Base-by-base conservation (phyloP, 805 yeast species). In the Yarrowia alimentaria region DNA sequence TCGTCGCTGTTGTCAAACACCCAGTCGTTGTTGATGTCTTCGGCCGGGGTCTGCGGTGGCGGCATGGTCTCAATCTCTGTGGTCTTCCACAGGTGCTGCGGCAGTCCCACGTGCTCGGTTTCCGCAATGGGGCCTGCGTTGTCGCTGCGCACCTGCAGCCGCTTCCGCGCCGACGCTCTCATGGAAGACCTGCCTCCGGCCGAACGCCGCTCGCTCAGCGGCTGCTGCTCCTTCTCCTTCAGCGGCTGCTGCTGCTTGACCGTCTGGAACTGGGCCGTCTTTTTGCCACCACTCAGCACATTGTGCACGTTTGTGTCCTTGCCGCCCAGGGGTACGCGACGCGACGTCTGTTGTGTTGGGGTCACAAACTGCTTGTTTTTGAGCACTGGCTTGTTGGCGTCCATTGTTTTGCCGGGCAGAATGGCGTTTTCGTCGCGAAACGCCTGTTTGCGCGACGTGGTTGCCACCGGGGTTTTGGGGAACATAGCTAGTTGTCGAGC, bases 391-490 rank as follows among this genome's bases (percentile, higher is more conserved):
- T 10, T 22, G 25, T 10, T 22, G 10, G 25, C 25, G 10, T 22
- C 25, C 25, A 22, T 22, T 10, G 25, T 8, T 14, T 38, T 38
- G 8, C 47, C 47, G 2, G 47, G 47, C 13, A 38, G 19, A 11
- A 38, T 13, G 32, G 47, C 47, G 19, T 38, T 38, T 13, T 38
- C 47, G 25, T 38, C 47, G 5, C 47, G 47, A 11, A 38, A 38
- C 18, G 33, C 19, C 26, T 38, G 47, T 7, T 38, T 38, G 1
- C 47, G 47, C n/a, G 47, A 18, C 14, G 33, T 18, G 11, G 33
- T 32, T 5, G 47, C 47, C 32, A 38, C 47, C 19, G 47, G 47
- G 10, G 47, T 38, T 26, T 38, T 38, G 19, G 47, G 47, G 17
- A 38, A 28, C 47, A 38, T 38, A 28, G 32, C 47, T 13, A 19